A percentile compares a stretch with the other conserved stretches of the same genome.
Conservation (phyloP, 129 eudicot genomes). For the Arctium lappa region DNA sequence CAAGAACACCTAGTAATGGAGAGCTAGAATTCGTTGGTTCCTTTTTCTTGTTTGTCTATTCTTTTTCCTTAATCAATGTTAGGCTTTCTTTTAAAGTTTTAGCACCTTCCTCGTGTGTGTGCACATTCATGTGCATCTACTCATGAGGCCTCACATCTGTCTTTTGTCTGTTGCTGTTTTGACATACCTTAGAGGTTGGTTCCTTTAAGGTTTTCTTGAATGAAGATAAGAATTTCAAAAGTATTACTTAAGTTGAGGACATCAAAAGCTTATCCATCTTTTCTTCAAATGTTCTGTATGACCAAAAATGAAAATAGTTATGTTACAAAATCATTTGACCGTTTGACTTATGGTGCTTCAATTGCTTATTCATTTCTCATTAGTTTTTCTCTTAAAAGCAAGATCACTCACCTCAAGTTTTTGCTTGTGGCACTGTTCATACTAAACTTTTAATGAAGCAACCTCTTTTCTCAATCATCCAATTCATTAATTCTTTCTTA, state of each 20-base stretch:
- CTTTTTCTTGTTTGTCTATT: neutral
- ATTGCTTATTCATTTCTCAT: neutral
- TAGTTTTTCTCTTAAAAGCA: neutral
- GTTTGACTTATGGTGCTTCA: conserved; percentile 1
- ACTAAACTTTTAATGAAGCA: neutral
- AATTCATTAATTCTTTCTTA: neutral
- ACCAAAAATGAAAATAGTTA: neutral
- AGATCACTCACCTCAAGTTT: conserved; percentile 2
- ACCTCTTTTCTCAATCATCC: neutral
- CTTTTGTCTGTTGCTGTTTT: neutral
- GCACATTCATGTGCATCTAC: neutral
- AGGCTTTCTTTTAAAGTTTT: neutral
- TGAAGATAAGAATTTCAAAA: neutral
- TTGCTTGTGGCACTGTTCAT: conserved; percentile 5
- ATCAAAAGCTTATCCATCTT: neutral
- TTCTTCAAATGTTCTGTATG: neutral
- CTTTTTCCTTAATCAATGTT: neutral
- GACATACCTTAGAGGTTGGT: neutral
- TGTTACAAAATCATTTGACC: neutral
- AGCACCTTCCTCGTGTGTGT: neutral
- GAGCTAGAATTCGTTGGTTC: neutral
- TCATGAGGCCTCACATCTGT: neutral
- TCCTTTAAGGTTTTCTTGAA: neutral
- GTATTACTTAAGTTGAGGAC: neutral
- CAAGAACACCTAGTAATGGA: neutral